phyloP scores from a whole-genome alignment of 345 rosid genomes.

The Odontarrhena argentea region DNA sequence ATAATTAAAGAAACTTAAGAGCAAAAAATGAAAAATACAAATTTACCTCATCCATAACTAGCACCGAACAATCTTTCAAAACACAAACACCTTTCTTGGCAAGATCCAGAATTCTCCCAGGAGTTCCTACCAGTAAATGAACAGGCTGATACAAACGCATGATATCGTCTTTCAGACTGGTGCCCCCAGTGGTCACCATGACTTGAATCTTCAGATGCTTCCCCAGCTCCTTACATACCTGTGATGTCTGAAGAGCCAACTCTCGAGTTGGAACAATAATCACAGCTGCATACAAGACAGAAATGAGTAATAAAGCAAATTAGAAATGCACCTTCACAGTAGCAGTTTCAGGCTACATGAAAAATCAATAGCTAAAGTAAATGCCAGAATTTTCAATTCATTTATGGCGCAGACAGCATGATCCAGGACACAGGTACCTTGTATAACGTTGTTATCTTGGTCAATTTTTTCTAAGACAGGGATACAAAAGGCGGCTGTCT shows the following conservation, averaged over 20 bases:
- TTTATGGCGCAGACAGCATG: background rate
- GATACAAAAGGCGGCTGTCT: slow-evolving; percentile 91
- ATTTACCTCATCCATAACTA: slow-evolving; percentile 89
- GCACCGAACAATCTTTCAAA: slow-evolving; percentile 85
- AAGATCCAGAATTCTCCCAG: slow-evolving; percentile 90
- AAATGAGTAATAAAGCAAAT: background rate
- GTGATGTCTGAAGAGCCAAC: slow-evolving; percentile 92
- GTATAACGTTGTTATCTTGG: slow-evolving; percentile 83
- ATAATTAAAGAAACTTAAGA: background rate
- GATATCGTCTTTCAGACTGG: slow-evolving; percentile 91
- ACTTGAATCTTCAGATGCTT: slow-evolving; percentile 88
- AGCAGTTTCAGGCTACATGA: slow-evolving; percentile 4
- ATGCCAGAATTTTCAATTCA: background rate
- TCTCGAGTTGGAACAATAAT: slow-evolving; percentile 93
- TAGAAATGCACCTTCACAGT: background rate
- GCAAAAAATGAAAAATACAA: background rate
- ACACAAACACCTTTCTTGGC: slow-evolving; percentile 88
- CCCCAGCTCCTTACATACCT: slow-evolving; percentile 92
- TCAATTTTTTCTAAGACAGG: slow-evolving; percentile 94
- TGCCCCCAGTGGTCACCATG: slow-evolving; percentile 95
- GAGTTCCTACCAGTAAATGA: slow-evolving; percentile 89
- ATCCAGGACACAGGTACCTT: slow-evolving; percentile 51
- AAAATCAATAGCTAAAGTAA: background rate
- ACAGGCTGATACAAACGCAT: slow-evolving; percentile 97
- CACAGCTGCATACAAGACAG: slow-evolving; percentile 56